Percentiles rank a stretch among this genome's conserved stretches.
Evolutionary conservation across 306 rosid genomes (phyloP).

Genomic region (Quercus ilex): DNA sequence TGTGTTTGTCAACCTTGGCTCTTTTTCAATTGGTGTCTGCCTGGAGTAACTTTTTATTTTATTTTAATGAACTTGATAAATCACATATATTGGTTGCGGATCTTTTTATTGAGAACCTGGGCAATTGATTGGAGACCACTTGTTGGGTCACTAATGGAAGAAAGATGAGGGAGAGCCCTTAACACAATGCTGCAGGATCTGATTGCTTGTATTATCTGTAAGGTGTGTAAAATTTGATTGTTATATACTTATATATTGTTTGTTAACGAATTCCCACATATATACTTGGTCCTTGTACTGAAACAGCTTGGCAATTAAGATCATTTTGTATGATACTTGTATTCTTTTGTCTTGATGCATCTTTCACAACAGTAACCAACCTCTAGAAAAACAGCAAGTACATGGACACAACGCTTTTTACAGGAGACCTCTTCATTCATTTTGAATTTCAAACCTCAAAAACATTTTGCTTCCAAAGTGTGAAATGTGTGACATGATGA

Average conservation of each 20-base stretch:
- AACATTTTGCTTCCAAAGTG: no score
- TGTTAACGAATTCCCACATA: background rate
- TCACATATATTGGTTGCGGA: background rate
- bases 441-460: no score
- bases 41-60: background rate
- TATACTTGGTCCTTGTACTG: no score
- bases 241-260: background rate
- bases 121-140: background rate
- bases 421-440: no score
- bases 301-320: background rate
- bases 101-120: background rate
- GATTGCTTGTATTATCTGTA: background rate
- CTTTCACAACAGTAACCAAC: no score
- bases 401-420: no score
- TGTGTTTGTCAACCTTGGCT: background rate
- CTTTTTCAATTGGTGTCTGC: background rate
- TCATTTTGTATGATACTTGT: no score
- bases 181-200: background rate
- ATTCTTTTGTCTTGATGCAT: no score
- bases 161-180: background rate
- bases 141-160: background rate
- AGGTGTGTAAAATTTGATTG: no score
- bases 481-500: no score
- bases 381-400: no score
- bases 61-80: background rate